Conservation (phyloP, 108 stramenopile species). For the Fistulifera pelliculosa region DNA sequence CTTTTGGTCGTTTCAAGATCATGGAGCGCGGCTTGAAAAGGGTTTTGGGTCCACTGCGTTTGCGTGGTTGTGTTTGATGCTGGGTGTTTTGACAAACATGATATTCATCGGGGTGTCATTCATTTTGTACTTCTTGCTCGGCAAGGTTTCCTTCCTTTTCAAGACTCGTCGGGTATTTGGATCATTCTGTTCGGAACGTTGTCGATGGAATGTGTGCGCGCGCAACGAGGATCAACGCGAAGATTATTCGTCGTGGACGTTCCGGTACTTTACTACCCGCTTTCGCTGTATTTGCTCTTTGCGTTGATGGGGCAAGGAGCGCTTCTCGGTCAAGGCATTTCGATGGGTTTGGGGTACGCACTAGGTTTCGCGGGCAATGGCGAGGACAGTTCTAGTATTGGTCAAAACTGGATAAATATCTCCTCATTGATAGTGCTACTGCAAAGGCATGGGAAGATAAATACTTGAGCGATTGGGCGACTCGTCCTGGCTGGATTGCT, state of each 20-base stretch:
- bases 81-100: constrained; percentile 43
- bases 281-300: constrained; percentile 62
- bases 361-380: constrained; percentile 31
- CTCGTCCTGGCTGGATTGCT: constrained; percentile 30
- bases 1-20: constrained; percentile 53
- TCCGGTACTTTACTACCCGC: constrained; percentile 60
- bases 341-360: constrained; percentile 69
- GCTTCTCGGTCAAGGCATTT: constrained; percentile 40
- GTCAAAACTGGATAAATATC: background rate
- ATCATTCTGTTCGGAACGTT: constrained; percentile 59
- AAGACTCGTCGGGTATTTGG: constrained; percentile 52
- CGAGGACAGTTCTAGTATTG: constrained; percentile 6
- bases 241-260: constrained; percentile 56
- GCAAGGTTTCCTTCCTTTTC: constrained; percentile 21
- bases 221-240: constrained; percentile 46
- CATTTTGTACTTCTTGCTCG: constrained; percentile 31
- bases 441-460: constrained; percentile 32
- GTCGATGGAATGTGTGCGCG: constrained; percentile 63
- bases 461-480: constrained; percentile 15
- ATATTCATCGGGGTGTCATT: constrained; percentile 37
- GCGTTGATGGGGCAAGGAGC: constrained; percentile 47
- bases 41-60: constrained; percentile 66
- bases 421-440: background rate
- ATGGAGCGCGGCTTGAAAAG: constrained; percentile 58
- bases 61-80: constrained; percentile 40